Conservation (phyloP, 2,329 filamentous ascomycete genomes). For the Epichloe gansuensis region DNA sequence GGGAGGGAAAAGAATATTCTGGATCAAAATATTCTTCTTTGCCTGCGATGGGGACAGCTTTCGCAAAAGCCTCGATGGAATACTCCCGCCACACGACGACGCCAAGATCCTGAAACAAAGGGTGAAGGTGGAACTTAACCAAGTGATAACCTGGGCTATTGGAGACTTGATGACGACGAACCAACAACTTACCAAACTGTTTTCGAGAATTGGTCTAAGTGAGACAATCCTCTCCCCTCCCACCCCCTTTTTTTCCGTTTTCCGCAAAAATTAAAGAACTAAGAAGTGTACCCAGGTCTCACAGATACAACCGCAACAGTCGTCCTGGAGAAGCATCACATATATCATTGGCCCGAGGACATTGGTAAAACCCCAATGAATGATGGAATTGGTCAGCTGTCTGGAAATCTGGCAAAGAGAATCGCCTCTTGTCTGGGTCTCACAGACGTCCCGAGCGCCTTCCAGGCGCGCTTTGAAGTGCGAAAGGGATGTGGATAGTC, state of each 20-base stretch:
- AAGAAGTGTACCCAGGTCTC: constrained; percentile 27
- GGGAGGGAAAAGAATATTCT: background rate
- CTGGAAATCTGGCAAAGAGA: constrained; percentile 40
- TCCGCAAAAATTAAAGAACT: background rate
- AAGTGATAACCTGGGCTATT: constrained; percentile 42
- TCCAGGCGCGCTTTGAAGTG: constrained; percentile 59
- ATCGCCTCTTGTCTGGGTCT: constrained; percentile 41
- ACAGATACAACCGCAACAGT: constrained; percentile 37
- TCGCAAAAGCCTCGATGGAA: constrained; percentile 1
- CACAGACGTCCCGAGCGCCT: constrained; percentile 44
- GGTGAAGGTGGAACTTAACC: constrained; percentile 23
- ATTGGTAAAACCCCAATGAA: constrained; percentile 43
- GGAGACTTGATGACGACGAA: constrained; percentile 29
- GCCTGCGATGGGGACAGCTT: constrained; percentile 39
- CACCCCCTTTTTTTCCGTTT: background rate
- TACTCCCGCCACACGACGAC: constrained; percentile 14
- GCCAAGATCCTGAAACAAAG: constrained; percentile 12
- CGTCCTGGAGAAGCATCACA: constrained; percentile 33
- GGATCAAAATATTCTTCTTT: constrained; percentile 35
- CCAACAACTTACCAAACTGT: constrained; percentile 43
- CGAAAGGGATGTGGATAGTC: constrained; percentile 67
- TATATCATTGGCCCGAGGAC: constrained; percentile 26
- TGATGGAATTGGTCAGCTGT: constrained; percentile 56
- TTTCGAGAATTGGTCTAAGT: constrained; percentile 45
- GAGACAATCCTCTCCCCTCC: constrained; percentile 6